Conservation (phyloP, 345 rosid genomes). For the Bruguiera parviflora region DNA sequence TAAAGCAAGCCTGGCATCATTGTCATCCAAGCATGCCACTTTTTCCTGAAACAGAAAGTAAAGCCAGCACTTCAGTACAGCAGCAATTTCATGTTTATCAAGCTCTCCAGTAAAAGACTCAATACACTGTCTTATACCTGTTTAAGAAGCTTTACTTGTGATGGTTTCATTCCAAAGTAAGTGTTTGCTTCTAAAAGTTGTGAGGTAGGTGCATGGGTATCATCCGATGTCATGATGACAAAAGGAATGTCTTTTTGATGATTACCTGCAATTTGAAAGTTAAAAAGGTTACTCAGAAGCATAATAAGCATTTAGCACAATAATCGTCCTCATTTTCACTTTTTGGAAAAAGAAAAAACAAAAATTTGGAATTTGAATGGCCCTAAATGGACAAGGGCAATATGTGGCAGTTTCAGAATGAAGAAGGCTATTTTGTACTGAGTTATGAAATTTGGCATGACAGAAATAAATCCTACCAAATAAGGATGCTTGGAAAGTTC, state of each 20-base stretch:
- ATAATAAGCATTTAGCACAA: neutral
- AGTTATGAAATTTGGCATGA: no score
- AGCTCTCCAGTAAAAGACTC: constrained; percentile 5
- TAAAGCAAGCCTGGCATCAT: constrained; percentile 83
- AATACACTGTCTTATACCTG: constrained; percentile 49
- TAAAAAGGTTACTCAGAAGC: neutral
- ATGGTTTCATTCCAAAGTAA: constrained; percentile 86
- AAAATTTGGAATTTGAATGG: neutral
- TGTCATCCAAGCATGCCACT: constrained; percentile 96
- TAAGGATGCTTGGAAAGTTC: no score
- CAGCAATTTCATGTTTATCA: neutral
- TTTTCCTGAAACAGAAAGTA: constrained; percentile 58
- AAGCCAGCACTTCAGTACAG: constrained; percentile 1
- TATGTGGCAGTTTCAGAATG: no score
- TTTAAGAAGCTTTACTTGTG: constrained; percentile 84
- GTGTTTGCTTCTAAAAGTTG: constrained; percentile 67
- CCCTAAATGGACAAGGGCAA: neutral
- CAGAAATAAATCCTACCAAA: no score
- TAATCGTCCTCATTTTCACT: neutral
- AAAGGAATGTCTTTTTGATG: constrained; percentile 67
- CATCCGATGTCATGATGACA: constrained; percentile 95
- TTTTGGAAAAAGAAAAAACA: neutral
- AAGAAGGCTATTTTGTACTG: no score
- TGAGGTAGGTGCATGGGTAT: constrained; percentile 70
- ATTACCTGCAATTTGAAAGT: constrained; percentile 39